These are phyloP conservation scores for Globisporangium sylvaticum DNA, from an alignment of 352 stramenopile species.

Conservation along the genomic window DNA sequence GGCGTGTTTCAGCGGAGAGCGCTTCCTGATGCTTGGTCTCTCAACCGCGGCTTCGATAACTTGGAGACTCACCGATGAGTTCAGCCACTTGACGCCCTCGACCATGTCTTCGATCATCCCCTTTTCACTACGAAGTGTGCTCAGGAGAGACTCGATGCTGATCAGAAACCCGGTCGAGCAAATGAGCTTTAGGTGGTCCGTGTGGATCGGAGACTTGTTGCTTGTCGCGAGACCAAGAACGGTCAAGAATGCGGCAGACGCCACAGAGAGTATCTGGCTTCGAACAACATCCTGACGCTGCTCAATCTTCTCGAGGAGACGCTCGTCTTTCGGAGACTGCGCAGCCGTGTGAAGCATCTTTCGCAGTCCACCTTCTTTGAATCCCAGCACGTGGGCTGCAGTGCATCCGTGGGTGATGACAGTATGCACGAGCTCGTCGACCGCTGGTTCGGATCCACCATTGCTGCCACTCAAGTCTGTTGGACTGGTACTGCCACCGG, in stretches of 20 bases:
- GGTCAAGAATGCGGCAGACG: constrained; percentile 71
- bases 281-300: constrained; percentile 79
- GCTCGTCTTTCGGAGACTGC: constrained; percentile 43
- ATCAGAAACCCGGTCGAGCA: constrained; percentile 83
- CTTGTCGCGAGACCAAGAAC: constrained; percentile 59
- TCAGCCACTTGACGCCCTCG: constrained; percentile 84
- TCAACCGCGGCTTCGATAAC: constrained; percentile 19
- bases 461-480: constrained; percentile 31
- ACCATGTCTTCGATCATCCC: constrained; percentile 95
- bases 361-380: constrained; percentile 81
- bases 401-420: constrained; percentile 79
- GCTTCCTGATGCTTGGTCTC: constrained; percentile 36
- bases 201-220: constrained; percentile 50
- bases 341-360: constrained; percentile 44
- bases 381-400: constrained; percentile 74
- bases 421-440: constrained; percentile 63
- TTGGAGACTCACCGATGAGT: constrained; percentile 71
- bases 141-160: constrained; percentile 93
- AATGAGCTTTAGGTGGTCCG: constrained; percentile 56
- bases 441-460: not conserved
- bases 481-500: constrained; percentile 1
- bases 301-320: constrained; percentile 60
- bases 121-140: constrained; percentile 92
- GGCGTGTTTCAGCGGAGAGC: constrained; percentile 48
- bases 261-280: constrained; percentile 70